Percentiles rank a stretch among this genome's conserved stretches.
Evolutionary conservation across 305 asterid species (phyloP).

Genomic region (Fraxinus albicans): DNA sequence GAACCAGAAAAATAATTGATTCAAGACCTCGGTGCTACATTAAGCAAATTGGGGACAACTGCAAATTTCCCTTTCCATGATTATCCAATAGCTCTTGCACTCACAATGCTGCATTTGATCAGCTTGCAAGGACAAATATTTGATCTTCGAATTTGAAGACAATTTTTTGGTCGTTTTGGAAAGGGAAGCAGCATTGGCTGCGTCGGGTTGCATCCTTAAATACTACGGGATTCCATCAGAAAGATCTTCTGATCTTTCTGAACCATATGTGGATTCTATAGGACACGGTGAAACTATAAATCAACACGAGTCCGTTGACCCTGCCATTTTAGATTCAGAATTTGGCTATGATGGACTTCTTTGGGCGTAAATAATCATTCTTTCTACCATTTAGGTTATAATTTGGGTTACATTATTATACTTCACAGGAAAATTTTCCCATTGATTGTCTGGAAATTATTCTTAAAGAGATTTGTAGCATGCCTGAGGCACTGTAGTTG

Average conservation of each 20-base stretch:
- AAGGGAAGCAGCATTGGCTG: constrained; percentile 68
- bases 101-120: constrained; percentile 24
- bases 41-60: not conserved
- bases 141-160: constrained; percentile 88
- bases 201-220: constrained; percentile 72
- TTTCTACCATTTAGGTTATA: not conserved
- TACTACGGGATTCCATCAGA: constrained; percentile 87
- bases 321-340: constrained; percentile 63
- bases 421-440: not conserved
- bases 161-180: constrained; percentile 77
- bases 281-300: constrained; percentile 31
- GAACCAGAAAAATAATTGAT: not conserved
- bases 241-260: constrained; percentile 72
- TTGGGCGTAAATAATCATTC: constrained; percentile 48
- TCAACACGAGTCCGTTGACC: constrained; percentile 55
- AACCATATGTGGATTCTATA: constrained; percentile 51
- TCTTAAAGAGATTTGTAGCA: not conserved
- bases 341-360: constrained; percentile 72
- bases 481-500: not conserved
- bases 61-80: not conserved
- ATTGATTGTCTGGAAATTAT: not conserved
- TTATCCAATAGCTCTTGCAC: not conserved
- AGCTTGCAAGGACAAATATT: constrained; percentile 86
- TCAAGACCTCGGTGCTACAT: not conserved
- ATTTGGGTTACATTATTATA: constrained; percentile 5